These are phyloP conservation scores for Piloderma croceum DNA, from an alignment of 768 basidiomycete species.

Conservation along the genomic window DNA sequence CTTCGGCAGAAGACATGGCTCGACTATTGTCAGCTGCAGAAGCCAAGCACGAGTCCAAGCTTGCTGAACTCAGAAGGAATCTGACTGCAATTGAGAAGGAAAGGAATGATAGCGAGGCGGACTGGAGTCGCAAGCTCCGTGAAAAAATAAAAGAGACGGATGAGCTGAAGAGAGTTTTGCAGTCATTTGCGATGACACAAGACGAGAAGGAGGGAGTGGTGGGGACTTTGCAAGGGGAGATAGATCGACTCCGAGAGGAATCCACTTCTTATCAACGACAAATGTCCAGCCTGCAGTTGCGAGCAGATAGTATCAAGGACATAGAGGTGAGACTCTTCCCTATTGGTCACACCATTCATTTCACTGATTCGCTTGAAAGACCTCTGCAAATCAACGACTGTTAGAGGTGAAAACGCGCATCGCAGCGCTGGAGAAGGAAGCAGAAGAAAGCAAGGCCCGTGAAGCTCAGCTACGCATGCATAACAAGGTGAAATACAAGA, in stretches of 20 bases:
- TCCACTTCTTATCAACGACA: conserved; percentile 44
- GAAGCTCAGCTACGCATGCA: conserved; percentile 65
- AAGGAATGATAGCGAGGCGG: conserved; percentile 78
- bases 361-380: conserved; percentile 26
- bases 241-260: conserved; percentile 47
- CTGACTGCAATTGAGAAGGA: conserved; percentile 71
- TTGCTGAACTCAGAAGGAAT: conserved; percentile 65
- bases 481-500: conserved; percentile 58
- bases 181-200: conserved; percentile 49
- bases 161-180: conserved; percentile 55
- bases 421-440: conserved; percentile 51
- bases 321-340: conserved; percentile 55
- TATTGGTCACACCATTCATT: too few relatives aligned
- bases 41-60: conserved; percentile 67
- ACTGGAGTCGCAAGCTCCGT: conserved; percentile 80
- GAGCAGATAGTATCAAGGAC: conserved; percentile 46
- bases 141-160: conserved; percentile 79
- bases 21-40: conserved; percentile 70
- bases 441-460: conserved; percentile 68
- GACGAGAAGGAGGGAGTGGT: conserved; percentile 54
- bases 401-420: conserved; percentile 46
- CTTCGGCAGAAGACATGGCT: conserved; percentile 56
- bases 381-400: conserved; percentile 37
- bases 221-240: conserved; percentile 46
- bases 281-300: conserved; percentile 48